Evolutionary conservation across 192 early-diverging fungal species (phyloP).

Genomic region (Thamnidium elegans): DNA sequence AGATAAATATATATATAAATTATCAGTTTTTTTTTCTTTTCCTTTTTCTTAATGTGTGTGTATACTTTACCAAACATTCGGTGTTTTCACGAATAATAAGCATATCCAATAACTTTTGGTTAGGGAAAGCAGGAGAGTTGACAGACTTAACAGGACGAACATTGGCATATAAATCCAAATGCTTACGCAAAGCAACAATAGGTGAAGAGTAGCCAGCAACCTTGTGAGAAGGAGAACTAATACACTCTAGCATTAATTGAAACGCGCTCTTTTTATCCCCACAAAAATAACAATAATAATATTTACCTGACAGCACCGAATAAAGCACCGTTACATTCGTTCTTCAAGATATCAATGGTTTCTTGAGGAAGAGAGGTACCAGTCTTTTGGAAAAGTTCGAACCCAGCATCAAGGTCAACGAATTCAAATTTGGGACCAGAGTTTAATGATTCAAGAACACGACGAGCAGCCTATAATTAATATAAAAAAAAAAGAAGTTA

Average conservation of each 20-base stretch:
- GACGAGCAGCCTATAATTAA: slow-evolving; percentile 70
- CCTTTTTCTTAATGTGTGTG: background rate
- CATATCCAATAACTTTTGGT: slow-evolving; percentile 84
- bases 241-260: background rate
- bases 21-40: background rate
- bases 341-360: slow-evolving; percentile 78
- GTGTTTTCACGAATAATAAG: slow-evolving; percentile 98
- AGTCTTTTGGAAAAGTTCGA: slow-evolving; percentile 93
- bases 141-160: slow-evolving; percentile 89
- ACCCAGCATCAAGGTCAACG: slow-evolving; percentile 88
- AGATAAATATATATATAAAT: background rate
- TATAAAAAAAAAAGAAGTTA: background rate
- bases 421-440: slow-evolving; percentile 71
- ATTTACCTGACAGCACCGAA: slow-evolving; percentile 91
- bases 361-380: slow-evolving; percentile 87
- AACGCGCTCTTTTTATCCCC: background rate
- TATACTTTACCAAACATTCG: slow-evolving; percentile 81
- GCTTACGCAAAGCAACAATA: slow-evolving; percentile 93
- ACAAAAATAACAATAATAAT: background rate
- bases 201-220: slow-evolving; percentile 98
- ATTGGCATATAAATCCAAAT: slow-evolving; percentile 95
- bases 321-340: slow-evolving; percentile 87
- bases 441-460: slow-evolving; percentile 78
- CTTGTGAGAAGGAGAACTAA: slow-evolving; percentile 93
- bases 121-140: slow-evolving; percentile 41